Conservation (phyloP, 2,329 filamentous ascomycete genomes). For the Aspergillus fumigatus region DNA sequence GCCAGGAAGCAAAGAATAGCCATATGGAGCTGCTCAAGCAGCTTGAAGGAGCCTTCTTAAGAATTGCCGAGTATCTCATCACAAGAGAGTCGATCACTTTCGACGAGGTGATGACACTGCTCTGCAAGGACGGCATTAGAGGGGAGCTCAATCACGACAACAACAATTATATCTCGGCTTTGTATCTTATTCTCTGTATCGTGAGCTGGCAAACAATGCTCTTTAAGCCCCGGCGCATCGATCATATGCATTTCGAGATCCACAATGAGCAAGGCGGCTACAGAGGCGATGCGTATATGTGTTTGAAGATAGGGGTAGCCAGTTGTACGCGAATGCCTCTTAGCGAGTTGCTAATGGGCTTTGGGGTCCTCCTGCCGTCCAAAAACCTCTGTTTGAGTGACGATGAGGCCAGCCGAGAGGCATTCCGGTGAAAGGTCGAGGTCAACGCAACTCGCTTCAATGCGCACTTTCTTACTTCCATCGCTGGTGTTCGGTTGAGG, state of each 20-base stretch:
- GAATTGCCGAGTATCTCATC: too few relatives aligned
- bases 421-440: neutral
- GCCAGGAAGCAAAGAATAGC: too few relatives aligned
- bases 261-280: neutral
- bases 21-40: too few relatives aligned
- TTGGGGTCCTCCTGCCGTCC: slow-evolving; percentile 5
- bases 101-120: too few relatives aligned
- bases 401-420: neutral
- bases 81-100: too few relatives aligned
- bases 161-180: too few relatives aligned
- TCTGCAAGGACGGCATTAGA: too few relatives aligned
- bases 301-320: neutral
- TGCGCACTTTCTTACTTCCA: neutral
- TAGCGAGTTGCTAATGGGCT: slow-evolving; percentile 9
- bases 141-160: too few relatives aligned
- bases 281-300: slow-evolving; percentile 1
- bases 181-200: neutral
- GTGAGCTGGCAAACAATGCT: slow-evolving; percentile 9
- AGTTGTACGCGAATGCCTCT: slow-evolving; percentile 1
- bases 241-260: neutral
- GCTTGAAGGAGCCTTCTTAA: too few relatives aligned
- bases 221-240: neutral
- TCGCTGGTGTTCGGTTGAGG: slow-evolving; percentile 2
- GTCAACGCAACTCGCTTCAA: slow-evolving; percentile 5
- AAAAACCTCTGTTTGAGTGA: slow-evolving; percentile 3